These are phyloP conservation scores for Cinnamomum micranthum DNA, from an alignment of 164 flowering plant species.

Conservation along the genomic window DNA sequence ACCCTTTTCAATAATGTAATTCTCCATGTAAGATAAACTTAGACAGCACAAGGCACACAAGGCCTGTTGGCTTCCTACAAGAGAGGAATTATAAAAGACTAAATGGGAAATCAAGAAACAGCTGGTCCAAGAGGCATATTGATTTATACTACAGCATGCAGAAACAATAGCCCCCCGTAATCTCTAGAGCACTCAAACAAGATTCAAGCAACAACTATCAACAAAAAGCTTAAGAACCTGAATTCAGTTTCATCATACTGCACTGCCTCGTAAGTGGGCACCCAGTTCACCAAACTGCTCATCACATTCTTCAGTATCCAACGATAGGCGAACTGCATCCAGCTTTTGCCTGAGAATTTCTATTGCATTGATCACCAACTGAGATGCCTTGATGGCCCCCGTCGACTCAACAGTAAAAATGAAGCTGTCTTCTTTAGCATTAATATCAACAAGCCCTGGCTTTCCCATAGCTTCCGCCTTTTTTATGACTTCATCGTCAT, in stretches of 20 bases:
- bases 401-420: constrained; percentile 94
- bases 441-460: constrained; percentile 84
- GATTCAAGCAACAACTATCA: not conserved
- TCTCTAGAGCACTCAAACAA: not conserved
- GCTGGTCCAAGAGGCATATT: not conserved
- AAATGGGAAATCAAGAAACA: not conserved
- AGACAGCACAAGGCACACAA: too few relatives aligned
- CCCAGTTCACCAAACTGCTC: constrained; percentile 92
- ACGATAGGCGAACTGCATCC: constrained; percentile 87
- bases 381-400: constrained; percentile 88
- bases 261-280: constrained; percentile 88
- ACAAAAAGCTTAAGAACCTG: not conserved
- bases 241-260: constrained; percentile 2
- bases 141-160: not conserved
- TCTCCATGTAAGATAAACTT: too few relatives aligned
- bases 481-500: constrained; percentile 93
- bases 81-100: too few relatives aligned
- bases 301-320: constrained; percentile 85
- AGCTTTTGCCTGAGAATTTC: constrained; percentile 83
- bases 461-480: constrained; percentile 95
- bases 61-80: too few relatives aligned
- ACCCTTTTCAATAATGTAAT: too few relatives aligned
- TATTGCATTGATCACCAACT: constrained; percentile 81
- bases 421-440: constrained; percentile 84
- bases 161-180: not conserved